These are phyloP conservation scores for Micractinium conductrix DNA, from an alignment of 139 green algal species.

Conservation along the genomic window DNA sequence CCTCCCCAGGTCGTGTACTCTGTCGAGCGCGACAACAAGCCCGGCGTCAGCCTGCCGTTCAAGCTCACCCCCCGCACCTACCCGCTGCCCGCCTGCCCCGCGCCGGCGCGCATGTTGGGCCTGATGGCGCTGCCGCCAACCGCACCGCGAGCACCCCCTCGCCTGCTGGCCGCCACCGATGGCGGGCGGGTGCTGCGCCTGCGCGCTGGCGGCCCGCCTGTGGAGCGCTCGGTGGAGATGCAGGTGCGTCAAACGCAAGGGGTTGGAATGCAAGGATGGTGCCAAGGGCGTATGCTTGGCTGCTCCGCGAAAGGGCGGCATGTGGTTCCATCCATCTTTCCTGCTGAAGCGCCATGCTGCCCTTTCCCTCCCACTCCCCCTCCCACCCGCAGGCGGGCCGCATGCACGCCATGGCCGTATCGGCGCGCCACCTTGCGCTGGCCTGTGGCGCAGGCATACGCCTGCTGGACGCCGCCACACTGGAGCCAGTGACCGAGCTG, in stretches of 20 bases:
- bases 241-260: not conserved
- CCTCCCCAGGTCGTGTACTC: not conserved
- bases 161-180: constrained; percentile 1
- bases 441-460: not conserved
- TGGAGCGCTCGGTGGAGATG: not conserved
- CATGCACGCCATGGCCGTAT: not conserved
- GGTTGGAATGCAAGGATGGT: no score
- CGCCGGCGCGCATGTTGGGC: not conserved
- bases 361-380: not conserved
- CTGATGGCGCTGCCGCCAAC: not conserved
- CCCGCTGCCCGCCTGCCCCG: not conserved
- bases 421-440: not conserved
- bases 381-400: not conserved
- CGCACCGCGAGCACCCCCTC: not conserved
- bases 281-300: not conserved
- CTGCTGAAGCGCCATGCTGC: not conserved
- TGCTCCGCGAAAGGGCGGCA: not conserved
- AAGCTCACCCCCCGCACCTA: not conserved
- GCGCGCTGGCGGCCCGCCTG: not conserved
- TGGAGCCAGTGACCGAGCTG: not conserved
- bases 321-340: not conserved
- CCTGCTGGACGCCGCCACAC: not conserved
- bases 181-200: constrained; percentile 15
- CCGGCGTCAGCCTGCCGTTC: not conserved
- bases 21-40: not conserved